Evolutionary conservation across 176 grass and related monocot species (phyloP), one percentile per base, ranked within the genome.

Genomic region (Oryza glumipatula): DNA sequence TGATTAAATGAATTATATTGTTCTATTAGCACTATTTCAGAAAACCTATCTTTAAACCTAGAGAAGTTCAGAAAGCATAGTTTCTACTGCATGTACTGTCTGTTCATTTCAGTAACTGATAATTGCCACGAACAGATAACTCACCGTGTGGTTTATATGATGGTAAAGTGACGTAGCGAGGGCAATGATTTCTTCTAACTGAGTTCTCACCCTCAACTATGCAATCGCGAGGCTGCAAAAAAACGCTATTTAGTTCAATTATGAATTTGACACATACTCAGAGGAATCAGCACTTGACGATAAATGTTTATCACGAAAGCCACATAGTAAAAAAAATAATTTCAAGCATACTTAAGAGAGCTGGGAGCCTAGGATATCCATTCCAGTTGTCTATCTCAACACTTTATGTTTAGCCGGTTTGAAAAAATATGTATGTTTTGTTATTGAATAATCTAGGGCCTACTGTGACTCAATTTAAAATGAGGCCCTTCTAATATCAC

Each of bases 181-280:
- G 89, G 80, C 89, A 91, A 7, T 80, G 45, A 9, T 43, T 80
- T 66, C 84, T 90, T 67, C 76, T 74, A 13, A 2, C 28, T 3
- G 65, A 23, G 0, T 83, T 51, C 16, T 65, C 76, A 1, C 49
- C 56, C 80, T 87, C 76, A 12, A 83, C 43, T 61, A 65, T 14
- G 64, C 89, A 91, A n/a, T 91, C 80, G 4, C 80, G 76, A 13
- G 85, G 84, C 89, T 90, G 84, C 76, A 47, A 81, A 82, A 22
- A 30, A 12, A 16, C 60, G 17, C 33, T 16, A 56, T 48, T 70
- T 32, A 80, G 11, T 36, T 28, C 13, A 21, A 81, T 36, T 11
- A 70, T 30, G 67, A 44, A 60, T 17, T 9, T 23, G 30, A 0
- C 1, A 6, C 3, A 47, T 15, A 3, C 12, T 76, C 19, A 6